A percentile compares a stretch with the other conserved stretches of the same genome.
These are phyloP conservation scores for Westerdykella aurantiaca DNA, from an alignment of 2,329 filamentous ascomycete genomes.

Conservation along the genomic window DNA sequence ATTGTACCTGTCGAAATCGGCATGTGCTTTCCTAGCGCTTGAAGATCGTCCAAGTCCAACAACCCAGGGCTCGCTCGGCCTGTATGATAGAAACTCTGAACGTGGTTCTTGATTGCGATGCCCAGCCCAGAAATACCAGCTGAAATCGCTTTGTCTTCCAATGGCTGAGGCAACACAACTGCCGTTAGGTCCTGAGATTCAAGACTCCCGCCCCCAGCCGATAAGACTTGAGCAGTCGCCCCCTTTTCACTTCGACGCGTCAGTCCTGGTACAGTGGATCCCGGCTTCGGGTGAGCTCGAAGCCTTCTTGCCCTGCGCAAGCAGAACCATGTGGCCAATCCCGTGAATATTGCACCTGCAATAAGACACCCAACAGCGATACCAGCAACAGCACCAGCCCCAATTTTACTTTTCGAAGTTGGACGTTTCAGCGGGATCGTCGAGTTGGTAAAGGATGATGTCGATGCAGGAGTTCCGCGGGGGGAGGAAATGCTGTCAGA, in stretches of 20 bases:
- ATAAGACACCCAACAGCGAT: conserved; percentile 35
- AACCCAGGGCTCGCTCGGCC: conserved; percentile 14
- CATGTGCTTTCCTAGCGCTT: conserved; percentile 15
- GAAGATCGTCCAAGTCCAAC: conserved; percentile 20
- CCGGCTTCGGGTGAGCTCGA: conserved; percentile 5
- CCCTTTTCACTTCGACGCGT: conserved; percentile 17
- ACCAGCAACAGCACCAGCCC: conserved; percentile 26
- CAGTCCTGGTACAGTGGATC: conserved; percentile 11
- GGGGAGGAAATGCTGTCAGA: no score
- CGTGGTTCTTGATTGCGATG: conserved; percentile 33
- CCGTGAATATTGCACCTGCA: conserved; percentile 23
- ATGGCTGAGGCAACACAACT: conserved; percentile 22
- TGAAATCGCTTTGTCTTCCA: conserved; percentile 29
- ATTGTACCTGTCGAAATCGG: conserved; percentile 21
- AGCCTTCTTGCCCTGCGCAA: conserved; percentile 11
- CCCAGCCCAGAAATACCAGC: conserved; percentile 29
- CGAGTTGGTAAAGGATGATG: neutral
- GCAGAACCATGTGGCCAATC: conserved; percentile 16
- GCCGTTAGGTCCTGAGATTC: conserved; percentile 8
- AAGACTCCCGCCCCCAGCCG: conserved; percentile 1
- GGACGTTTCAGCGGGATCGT: conserved; percentile 1
- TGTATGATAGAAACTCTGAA: conserved; percentile 33
- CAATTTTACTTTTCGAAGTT: conserved; percentile 6
- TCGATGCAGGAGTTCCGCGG: no score
- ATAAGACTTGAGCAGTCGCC: conserved; percentile 1